Conservation (phyloP, 306 rosid species). For the Malus orientalis region DNA sequence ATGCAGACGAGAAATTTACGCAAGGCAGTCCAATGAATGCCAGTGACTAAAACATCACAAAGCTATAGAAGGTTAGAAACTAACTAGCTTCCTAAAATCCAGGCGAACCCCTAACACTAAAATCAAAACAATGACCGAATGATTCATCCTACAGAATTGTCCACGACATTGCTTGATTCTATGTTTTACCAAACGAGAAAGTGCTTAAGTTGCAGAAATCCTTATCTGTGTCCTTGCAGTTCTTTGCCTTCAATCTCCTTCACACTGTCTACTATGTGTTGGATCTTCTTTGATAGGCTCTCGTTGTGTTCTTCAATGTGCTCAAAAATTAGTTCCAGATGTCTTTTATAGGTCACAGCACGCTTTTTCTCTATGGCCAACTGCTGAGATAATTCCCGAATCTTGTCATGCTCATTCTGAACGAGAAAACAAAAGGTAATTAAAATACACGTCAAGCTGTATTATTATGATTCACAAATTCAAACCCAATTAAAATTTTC, state of each 20-base stretch:
- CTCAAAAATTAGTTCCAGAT: conserved; percentile 80
- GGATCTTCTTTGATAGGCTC: conserved; percentile 77
- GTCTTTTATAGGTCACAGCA: conserved; percentile 82
- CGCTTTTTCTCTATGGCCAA: conserved; percentile 80
- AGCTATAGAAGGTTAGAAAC: conserved; percentile 26
- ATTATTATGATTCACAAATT: not conserved
- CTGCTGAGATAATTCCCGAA: conserved; percentile 83
- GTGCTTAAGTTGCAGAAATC: conserved; percentile 13
- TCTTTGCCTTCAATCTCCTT: conserved; percentile 71
- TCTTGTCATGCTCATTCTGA: conserved; percentile 84
- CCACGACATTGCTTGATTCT: conserved; percentile 10
- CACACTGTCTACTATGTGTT: conserved; percentile 77
- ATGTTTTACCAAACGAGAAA: conserved; percentile 7
- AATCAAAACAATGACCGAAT: conserved; percentile 9
- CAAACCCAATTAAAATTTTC: not conserved
- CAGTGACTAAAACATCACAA: conserved; percentile 30
- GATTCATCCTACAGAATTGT: conserved; percentile 21
- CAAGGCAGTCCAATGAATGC: conserved; percentile 27
- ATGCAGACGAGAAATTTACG: conserved; percentile 5
- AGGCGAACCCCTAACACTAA: conserved; percentile 22
- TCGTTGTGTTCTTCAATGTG: conserved; percentile 84
- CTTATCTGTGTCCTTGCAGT: conserved; percentile 43
- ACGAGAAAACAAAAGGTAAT: conserved; percentile 11
- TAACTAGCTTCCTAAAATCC: conserved; percentile 29
- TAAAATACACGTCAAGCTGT: not conserved